Evolutionary conservation across 495 filamentous ascomycete genomes (phyloP).

Genomic region (Aspergillus diversus): DNA sequence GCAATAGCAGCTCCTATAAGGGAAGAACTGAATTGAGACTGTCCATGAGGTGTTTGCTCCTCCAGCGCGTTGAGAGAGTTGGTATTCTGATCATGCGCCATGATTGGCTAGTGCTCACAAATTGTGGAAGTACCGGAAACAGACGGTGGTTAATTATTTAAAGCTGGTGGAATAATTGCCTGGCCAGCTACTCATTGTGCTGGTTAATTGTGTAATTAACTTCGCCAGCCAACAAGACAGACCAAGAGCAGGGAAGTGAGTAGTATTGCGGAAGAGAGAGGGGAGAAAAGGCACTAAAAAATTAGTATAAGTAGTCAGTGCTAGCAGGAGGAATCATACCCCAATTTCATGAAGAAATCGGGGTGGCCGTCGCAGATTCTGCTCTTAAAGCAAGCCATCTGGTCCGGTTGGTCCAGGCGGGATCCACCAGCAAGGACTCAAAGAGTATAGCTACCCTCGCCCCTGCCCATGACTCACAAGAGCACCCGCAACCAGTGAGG

Average conservation of each 20-base stretch:
- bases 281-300: neutral
- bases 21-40: conserved; percentile 61
- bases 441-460: neutral
- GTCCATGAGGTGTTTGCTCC: conserved; percentile 32
- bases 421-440: neutral
- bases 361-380: neutral
- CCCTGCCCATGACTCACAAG: neutral
- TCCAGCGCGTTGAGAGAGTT: conserved; percentile 25
- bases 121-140: neutral
- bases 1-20: conserved; percentile 71
- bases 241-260: neutral
- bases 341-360: neutral
- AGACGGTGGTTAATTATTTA: neutral
- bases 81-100: conserved; percentile 26
- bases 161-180: neutral
- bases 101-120: conserved; percentile 6
- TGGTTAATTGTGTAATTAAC: neutral
- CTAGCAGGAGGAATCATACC: neutral
- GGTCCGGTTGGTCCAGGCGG: neutral
- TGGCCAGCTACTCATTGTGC: conserved; percentile 10
- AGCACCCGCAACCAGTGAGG: neutral
- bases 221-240: neutral
- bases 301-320: neutral
- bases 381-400: neutral
- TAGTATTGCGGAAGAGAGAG: neutral